Evolutionary conservation across 116 monocot species (phyloP).

Genomic region (Dioscorea cayenensis): DNA sequence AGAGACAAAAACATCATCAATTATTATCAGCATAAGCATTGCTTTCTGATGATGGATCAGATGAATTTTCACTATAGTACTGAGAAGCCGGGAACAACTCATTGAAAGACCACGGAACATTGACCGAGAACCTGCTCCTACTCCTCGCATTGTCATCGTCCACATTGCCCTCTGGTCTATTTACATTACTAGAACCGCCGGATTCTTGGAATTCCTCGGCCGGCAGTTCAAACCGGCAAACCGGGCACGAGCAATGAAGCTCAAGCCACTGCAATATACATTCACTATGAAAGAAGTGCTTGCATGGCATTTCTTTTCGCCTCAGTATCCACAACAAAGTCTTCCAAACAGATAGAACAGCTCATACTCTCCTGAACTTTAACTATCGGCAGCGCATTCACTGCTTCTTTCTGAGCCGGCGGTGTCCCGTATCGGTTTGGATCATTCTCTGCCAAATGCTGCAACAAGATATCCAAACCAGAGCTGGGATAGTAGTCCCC

Average conservation of each 20-base stretch:
- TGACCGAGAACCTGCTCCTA: conserved; percentile 13
- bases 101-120: conserved; percentile 48
- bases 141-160: conserved; percentile 12
- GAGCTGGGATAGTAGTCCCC: conserved; percentile 51
- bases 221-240: conserved; percentile 59
- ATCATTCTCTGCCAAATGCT: conserved; percentile 58
- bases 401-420: conserved; percentile 44
- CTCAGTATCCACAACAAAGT: conserved; percentile 34
- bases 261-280: conserved; percentile 71
- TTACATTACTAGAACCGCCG: not conserved
- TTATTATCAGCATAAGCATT: conserved; percentile 25
- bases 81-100: conserved; percentile 46
- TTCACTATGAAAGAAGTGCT: conserved; percentile 43
- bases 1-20: conserved; percentile 4
- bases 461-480: conserved; percentile 47
- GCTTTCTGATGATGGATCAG: conserved; percentile 21
- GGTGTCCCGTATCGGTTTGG: conserved; percentile 54
- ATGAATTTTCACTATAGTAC: conserved; percentile 16
- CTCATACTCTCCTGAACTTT: conserved; percentile 19
- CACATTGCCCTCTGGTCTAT: not conserved
- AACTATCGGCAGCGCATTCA: conserved; percentile 40
- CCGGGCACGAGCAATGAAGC: conserved; percentile 59
- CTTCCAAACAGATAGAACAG: conserved; percentile 63
- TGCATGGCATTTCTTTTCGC: conserved; percentile 57
- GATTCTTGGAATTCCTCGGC: conserved; percentile 28